These are phyloP conservation scores for Starmerella scarabaei DNA, from an alignment of 805 yeast genomes.

Conservation along the genomic window DNA sequence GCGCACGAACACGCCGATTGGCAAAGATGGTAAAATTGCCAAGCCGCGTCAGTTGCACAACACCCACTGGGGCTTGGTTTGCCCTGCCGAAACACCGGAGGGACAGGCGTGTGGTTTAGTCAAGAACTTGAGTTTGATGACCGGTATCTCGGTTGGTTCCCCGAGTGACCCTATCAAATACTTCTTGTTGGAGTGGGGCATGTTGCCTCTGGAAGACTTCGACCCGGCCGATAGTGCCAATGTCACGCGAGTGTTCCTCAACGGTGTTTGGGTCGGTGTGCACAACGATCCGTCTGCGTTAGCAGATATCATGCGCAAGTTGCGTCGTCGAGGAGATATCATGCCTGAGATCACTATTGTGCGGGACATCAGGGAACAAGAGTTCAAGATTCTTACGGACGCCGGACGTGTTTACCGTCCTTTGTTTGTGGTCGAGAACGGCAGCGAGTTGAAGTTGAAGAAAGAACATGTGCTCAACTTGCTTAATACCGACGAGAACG, in stretches of 20 bases:
- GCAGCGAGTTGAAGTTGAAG: conserved; percentile 68
- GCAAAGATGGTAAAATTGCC: conserved; percentile 97
- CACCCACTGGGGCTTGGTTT: conserved; percentile 98
- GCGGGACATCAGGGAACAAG: conserved; percentile 93
- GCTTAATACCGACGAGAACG: conserved; percentile 39
- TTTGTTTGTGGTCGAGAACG: conserved; percentile 79
- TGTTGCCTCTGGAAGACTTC: conserved; percentile 94
- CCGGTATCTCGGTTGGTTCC: conserved; percentile 95
- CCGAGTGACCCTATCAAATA: conserved; percentile 90
- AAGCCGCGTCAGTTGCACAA: conserved; percentile 98
- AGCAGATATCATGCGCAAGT: conserved; percentile 76
- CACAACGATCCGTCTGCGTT: conserved; percentile 92
- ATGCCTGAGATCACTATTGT: conserved; percentile 93
- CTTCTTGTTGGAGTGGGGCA: conserved; percentile 96
- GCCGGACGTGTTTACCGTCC: conserved; percentile 99
- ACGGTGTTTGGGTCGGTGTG: conserved; percentile 99
- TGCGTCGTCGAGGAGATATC: conserved; percentile 91
- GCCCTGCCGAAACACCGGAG: conserved; percentile 99
- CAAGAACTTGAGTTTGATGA: conserved; percentile 88
- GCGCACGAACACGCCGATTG: conserved; percentile 98
- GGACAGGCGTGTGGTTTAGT: conserved; percentile 99
- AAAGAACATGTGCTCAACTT: conserved; percentile 73
- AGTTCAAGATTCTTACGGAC: conserved; percentile 90
- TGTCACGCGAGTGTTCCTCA: conserved; percentile 87
- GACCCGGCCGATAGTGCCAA: conserved; percentile 84